Evolutionary conservation across 495 filamentous ascomycete species (phyloP).

Genomic region (Opeltia flavorubescens): DNA sequence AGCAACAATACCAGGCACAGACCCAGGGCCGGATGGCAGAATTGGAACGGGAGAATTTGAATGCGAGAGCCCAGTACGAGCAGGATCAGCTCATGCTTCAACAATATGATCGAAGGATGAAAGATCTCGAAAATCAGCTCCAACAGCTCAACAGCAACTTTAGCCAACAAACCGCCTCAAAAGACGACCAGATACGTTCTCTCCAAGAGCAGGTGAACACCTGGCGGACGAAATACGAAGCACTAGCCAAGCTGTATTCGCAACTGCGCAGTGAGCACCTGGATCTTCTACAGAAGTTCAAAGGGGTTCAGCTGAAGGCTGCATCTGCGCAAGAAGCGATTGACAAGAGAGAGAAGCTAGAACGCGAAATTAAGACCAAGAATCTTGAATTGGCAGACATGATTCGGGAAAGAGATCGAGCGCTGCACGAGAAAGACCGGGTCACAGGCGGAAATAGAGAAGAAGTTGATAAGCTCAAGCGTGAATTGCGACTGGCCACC

Average conservation of each 20-base stretch:
- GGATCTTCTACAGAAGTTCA: constrained; percentile 87
- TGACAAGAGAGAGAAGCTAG: constrained; percentile 83
- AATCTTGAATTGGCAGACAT: constrained; percentile 96
- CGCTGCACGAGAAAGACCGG: constrained; percentile 85
- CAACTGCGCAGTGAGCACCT: constrained; percentile 92
- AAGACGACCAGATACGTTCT: constrained; percentile 85
- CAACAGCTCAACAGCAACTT: constrained; percentile 66
- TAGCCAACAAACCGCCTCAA: constrained; percentile 71
- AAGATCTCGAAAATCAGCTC: constrained; percentile 81
- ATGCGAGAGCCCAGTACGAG: constrained; percentile 88
- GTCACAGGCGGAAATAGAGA: constrained; percentile 75
- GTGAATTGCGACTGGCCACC: constrained; percentile 84
- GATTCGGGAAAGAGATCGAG: constrained; percentile 92
- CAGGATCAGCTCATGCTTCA: constrained; percentile 92
- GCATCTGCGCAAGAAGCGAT: constrained; percentile 95
- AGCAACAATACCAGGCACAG: constrained; percentile 78
- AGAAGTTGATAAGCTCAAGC: constrained; percentile 87
- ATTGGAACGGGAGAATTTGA: constrained; percentile 86
- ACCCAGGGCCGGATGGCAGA: constrained; percentile 89
- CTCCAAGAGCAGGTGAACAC: constrained; percentile 93
- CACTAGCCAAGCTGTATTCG: constrained; percentile 90
- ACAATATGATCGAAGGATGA: constrained; percentile 89
- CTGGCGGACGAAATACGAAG: constrained; percentile 93
- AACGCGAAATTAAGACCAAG: constrained; percentile 96
- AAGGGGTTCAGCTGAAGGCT: constrained; percentile 87